phyloP scores from a whole-genome alignment of 1,284 basidiomycete genomes.

The Ustilago hordei region DNA sequence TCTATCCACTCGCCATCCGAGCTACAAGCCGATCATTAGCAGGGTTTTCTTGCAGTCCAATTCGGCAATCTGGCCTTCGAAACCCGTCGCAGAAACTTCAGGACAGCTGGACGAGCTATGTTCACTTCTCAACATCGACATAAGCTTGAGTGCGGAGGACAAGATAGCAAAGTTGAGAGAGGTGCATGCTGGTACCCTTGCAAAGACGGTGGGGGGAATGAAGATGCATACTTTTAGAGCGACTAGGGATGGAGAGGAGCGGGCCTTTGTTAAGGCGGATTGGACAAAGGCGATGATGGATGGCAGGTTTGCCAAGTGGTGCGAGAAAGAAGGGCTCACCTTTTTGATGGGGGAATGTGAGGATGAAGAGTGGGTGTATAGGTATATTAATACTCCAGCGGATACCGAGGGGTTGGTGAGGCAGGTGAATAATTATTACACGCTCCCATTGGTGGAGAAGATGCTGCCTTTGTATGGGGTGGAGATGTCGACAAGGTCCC shows the following conservation, averaged over 20 bases:
- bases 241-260: conserved; percentile 25
- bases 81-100: conserved; percentile 31
- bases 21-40: conserved; percentile 40
- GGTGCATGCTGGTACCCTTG: conserved; percentile 28
- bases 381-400: conserved; percentile 44
- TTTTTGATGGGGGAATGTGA: conserved; percentile 49
- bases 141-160: conserved; percentile 7
- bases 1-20: conserved; percentile 7
- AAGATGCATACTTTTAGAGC: conserved; percentile 54
- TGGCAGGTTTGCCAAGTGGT: conserved; percentile 43
- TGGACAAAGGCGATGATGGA: conserved; percentile 49
- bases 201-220: conserved; percentile 25
- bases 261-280: conserved; percentile 36
- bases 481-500: background rate
- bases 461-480: conserved; percentile 40
- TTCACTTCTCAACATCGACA: conserved; percentile 16
- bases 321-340: conserved; percentile 17
- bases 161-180: conserved; percentile 35
- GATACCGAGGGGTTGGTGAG: conserved; percentile 17
- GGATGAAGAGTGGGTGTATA: conserved; percentile 48
- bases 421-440: conserved; percentile 56
- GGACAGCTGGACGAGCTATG: conserved; percentile 47
- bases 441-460: conserved; percentile 25
- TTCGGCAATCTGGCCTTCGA: conserved; percentile 45
- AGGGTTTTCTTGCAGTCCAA: conserved; percentile 49